These are phyloP conservation scores for Zygoascus flipseniorum DNA, from an alignment of 805 yeast genomes.

Conservation along the genomic window DNA sequence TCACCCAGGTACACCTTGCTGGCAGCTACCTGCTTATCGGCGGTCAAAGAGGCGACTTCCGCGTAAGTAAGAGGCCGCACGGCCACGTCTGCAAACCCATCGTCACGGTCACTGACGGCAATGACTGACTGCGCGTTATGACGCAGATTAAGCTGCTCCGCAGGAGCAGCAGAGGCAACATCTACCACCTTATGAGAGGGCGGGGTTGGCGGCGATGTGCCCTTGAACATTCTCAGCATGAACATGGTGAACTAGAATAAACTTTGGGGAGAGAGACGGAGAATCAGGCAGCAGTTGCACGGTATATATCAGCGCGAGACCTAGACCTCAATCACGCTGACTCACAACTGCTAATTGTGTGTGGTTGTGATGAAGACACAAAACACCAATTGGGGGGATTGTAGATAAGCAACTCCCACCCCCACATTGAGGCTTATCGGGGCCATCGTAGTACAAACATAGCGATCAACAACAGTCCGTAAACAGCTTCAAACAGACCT, in stretches of 20 bases:
- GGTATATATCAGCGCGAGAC: no score
- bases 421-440: background rate
- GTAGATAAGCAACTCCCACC: no score
- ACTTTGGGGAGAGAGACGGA: background rate
- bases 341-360: no score
- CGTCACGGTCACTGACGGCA: conserved; percentile 21
- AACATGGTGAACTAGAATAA: background rate
- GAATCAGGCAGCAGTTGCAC: no score
- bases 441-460: conserved; percentile 1
- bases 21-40: conserved; percentile 4
- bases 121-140: background rate
- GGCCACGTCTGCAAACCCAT: conserved; percentile 39
- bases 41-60: conserved; percentile 37
- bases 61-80: conserved; percentile 44
- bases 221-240: background rate
- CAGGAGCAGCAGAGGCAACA: background rate
- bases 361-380: no score
- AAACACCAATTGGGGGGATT: no score
- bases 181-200: background rate
- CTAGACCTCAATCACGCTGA: no score
- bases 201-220: background rate
- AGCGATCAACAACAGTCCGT: conserved; percentile 23
- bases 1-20: conserved; percentile 6
- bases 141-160: background rate
- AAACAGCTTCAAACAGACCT: conserved; percentile 26